Conservation (phyloP, 441 rosid species). For the Syzygium syzygioides region DNA sequence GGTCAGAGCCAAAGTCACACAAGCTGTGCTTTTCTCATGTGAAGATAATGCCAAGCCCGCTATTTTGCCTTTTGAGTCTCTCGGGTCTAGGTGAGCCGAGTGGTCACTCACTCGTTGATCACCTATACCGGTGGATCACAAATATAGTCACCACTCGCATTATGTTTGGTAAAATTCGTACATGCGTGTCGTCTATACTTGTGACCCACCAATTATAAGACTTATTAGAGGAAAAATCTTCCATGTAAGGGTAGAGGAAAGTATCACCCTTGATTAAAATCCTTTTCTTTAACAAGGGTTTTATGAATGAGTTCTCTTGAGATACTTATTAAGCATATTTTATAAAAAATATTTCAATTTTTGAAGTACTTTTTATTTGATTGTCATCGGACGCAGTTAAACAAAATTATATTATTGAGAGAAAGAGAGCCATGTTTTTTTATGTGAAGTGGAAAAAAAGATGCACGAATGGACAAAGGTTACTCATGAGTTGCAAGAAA, state of each 20-base stretch:
- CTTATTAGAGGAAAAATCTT: no score
- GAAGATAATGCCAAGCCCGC: not conserved
- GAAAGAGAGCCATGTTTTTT: not conserved
- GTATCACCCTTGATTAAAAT: no score
- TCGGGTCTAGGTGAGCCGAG: no score
- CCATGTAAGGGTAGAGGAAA: no score
- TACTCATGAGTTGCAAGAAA: not conserved
- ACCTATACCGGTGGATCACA: not conserved
- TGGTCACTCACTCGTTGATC: no score
- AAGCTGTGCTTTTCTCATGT: not conserved
- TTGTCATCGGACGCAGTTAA: not conserved
- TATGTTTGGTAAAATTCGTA: no score
- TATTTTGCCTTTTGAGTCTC: no score
- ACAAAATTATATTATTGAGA: not conserved
- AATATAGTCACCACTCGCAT: no score
- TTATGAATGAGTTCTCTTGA: not conserved
- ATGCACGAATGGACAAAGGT: not conserved
- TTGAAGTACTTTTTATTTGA: not conserved
- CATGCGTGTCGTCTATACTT: no score
- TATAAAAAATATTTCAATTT: not conserved
- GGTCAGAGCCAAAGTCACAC: not conserved
- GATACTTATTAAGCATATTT: not conserved
- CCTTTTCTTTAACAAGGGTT: not conserved
- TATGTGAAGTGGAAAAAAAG: not conserved
- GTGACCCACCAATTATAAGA: no score